Evolutionary conservation across 352 stramenopile genomes (phyloP).

Genomic region (Phytophthora europaea): DNA sequence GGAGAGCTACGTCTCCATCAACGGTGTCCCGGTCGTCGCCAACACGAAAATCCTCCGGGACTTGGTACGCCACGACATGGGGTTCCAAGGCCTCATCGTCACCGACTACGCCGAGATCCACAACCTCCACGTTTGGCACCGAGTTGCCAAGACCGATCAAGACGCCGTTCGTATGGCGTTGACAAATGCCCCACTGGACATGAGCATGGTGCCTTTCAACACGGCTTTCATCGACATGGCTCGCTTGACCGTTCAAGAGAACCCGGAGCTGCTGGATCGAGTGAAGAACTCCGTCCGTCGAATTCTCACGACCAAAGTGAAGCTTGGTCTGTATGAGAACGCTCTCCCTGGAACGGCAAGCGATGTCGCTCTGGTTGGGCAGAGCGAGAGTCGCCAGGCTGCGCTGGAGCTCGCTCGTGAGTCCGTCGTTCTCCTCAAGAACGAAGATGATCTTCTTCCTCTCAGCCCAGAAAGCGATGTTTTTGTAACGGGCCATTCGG

Average conservation of each 20-base stretch:
- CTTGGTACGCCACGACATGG: conserved; percentile 87
- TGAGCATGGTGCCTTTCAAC: conserved; percentile 90
- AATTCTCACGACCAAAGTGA: conserved; percentile 80
- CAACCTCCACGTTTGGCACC: conserved; percentile 82
- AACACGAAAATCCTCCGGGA: conserved; percentile 85
- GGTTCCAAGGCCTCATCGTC: conserved; percentile 91
- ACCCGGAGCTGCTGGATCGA: conserved; percentile 47
- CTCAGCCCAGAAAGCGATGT: conserved; percentile 45
- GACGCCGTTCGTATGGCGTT: conserved; percentile 80
- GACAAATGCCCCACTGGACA: conserved; percentile 86
- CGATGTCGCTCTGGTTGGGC: conserved; percentile 58
- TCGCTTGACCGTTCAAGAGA: conserved; percentile 48
- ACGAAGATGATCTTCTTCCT: conserved; percentile 67
- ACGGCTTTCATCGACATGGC: conserved; percentile 62
- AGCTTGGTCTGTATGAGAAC: conserved; percentile 77
- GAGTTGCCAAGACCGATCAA: conserved; percentile 54
- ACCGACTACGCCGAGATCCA: conserved; percentile 95
- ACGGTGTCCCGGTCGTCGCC: conserved; percentile 92
- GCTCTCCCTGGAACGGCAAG: conserved; percentile 58
- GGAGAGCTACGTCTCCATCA: conserved; percentile 95
- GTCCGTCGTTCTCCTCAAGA: conserved; percentile 90
- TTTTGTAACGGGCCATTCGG: conserved; percentile 77
- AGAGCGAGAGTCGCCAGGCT: conserved; percentile 55
- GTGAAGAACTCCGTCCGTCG: conserved; percentile 68
- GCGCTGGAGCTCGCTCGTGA: conserved; percentile 82